phyloP scores from a whole-genome alignment of 805 yeast genomes.

The Candida incommunis region DNA sequence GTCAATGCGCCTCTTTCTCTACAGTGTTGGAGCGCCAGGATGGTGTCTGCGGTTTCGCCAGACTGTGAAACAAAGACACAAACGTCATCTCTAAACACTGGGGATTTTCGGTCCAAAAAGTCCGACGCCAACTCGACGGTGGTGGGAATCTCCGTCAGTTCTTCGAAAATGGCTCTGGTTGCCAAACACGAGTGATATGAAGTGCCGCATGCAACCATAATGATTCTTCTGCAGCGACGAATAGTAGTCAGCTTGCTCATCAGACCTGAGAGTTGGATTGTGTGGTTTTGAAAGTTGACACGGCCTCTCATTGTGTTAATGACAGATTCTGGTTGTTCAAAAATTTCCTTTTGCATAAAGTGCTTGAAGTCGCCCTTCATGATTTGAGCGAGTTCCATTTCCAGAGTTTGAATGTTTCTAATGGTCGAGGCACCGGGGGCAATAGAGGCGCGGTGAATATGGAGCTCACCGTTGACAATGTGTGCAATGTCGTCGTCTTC shows the following conservation, averaged over 20 bases:
- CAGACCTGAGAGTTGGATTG: conserved; percentile 80
- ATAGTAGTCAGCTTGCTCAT: conserved; percentile 72
- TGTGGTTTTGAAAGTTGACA: conserved; percentile 71
- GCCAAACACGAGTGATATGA: conserved; percentile 98
- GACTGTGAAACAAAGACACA: conserved; percentile 96
- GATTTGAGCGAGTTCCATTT: conserved; percentile 91
- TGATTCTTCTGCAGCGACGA: conserved; percentile 86
- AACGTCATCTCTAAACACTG: conserved; percentile 97
- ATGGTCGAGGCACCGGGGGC: conserved; percentile 75
- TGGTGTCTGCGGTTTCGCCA: conserved; percentile 97
- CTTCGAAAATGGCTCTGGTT: conserved; percentile 91
- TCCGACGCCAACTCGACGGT: conserved; percentile 10
- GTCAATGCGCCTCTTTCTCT: conserved; percentile 94
- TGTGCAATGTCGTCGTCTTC: conserved; percentile 99
- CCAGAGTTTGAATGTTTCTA: conserved; percentile 91
- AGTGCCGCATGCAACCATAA: conserved; percentile 99
- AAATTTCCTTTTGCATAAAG: conserved; percentile 97
- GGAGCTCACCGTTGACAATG: conserved; percentile 94
- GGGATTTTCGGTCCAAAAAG: conserved; percentile 72
- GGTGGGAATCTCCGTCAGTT: conserved; percentile 52
- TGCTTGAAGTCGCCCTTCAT: conserved; percentile 96
- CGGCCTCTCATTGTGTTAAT: conserved; percentile 99
- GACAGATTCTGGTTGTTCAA: conserved; percentile 97
- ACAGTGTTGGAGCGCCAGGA: conserved; percentile 90
- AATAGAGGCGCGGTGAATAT: conserved; percentile 89